Evolutionary conservation across 1,284 basidiomycete genomes (phyloP), one percentile per base, ranked within the genome.

Genomic region (Blastosporella zonata): DNA sequence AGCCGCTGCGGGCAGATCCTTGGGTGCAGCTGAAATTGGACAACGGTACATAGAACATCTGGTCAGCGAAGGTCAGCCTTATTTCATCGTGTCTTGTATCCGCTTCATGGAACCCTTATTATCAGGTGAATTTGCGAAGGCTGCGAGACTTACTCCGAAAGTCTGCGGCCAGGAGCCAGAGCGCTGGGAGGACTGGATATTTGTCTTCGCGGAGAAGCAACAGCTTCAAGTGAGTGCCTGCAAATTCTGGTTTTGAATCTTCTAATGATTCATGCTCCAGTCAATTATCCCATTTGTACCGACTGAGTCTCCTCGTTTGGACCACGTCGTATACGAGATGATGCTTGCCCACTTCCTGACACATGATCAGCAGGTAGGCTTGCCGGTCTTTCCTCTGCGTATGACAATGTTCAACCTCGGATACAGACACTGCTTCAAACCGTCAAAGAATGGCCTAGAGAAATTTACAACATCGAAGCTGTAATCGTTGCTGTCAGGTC

Each of bases 101-200:
- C 4, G 8, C 5, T 27, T 47, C 15, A 21, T 20, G 7, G 29
- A 28, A 23, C 10, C 17, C 7, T 31, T 17, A 21, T 28, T 22
- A 21, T 28, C 59, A 90, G 92, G 82, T 23, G 80, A 95, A 45
- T 97, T 82, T 58, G 71, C 67, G 2, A 90, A 90, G 59, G 96
- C 97, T 0, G 96, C 96, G 0, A 71, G 77, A 12, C 70, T 96
- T n/a, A 89, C 87, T 51, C 86, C 92, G 0, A 92, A 90, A 62
- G 92, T 97, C 0, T 87, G 97, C 51, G 86, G 81, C 0, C 79
- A 82, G 28, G 83, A 97, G 59, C 71, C 77, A 3, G 83, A 83
- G 56, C 79, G 81, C 13, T 99, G 97, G 97, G 95, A 98, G 64
- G 83, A 90, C 60, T 97, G 91, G 88, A 90, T 98, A 63, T 96